Base-by-base conservation (phyloP, 2,329 filamentous ascomycete genomes). In the Grosmannia clavigera region DNA sequence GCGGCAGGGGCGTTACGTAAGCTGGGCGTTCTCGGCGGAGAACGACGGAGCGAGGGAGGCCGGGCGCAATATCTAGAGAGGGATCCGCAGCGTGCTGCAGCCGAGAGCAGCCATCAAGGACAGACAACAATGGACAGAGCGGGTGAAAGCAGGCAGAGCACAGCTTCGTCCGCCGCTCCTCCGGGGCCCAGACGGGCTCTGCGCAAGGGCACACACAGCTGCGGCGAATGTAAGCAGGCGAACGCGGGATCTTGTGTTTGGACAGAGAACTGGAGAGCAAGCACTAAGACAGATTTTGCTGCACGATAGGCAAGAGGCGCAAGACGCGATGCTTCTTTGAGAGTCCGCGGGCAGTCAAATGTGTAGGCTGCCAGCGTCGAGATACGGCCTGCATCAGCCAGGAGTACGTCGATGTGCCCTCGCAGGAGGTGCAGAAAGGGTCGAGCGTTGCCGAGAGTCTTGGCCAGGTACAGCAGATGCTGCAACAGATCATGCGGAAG, bases 241-340 rank as follows among this genome's bases (percentile, higher is more conserved):
- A 22, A 22, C 1, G 12, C n/a, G 12, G 40, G 16, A 14, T 5
- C 5, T 11, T 6, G 6, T n/a, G n/a, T 16, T 5, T 12, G 48
- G 48, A 7, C 25, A 5, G n/a, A 3, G 11, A 56, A 9, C 14
- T 5, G 6, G 10, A 27, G 35, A 27, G 12, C 6, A 9, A 43
- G 2, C 5, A n/a, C 16, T 25, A 16, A n/a, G 19, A n/a, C 19
- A 6, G 22, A 6, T 27, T 52, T 14, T 14, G n/a, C 6, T 27
- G 58, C 56, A 80, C 22, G n/a, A 29, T 35, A 61, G 60, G 80
- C 72, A 79, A 79, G 66, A 73, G 76, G 55, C 73, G 78, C 22
- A 83, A 82, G 69, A 73, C 76, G 12, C 71, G 73, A 5, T 82
- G 80, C 64, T 74, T 72, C 22, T 77, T 78, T 59, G 67, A 59